Conservation (phyloP, 495 filamentous ascomycete species). For the Parachaetomium inaequale region DNA sequence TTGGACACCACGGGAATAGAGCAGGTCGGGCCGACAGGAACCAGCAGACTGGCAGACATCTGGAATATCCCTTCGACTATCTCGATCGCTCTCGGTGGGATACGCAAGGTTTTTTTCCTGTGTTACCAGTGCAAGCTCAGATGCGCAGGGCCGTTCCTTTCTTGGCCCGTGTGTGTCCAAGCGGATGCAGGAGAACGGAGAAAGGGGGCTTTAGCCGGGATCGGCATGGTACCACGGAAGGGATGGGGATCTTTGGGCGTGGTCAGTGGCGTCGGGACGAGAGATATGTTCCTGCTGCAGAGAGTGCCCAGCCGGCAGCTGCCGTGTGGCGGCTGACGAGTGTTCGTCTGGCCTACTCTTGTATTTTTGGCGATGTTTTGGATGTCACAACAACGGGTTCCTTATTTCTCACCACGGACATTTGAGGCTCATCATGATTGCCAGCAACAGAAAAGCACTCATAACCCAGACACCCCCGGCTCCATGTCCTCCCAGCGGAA, state of each 20-base stretch:
- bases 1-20: background rate
- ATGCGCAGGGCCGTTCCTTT: background rate
- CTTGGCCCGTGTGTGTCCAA: background rate
- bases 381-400: no score
- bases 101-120: background rate
- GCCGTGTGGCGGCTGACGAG: background rate
- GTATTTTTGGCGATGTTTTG: background rate
- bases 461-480: no score
- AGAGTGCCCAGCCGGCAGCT: background rate
- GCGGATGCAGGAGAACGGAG: background rate
- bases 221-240: background rate
- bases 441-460: no score
- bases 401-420: no score
- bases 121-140: background rate
- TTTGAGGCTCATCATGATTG: no score
- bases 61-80: background rate
- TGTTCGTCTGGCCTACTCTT: background rate
- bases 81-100: background rate
- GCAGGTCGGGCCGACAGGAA: slow-evolving; percentile 4
- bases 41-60: background rate
- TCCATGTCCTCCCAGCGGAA: background rate
- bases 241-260: background rate
- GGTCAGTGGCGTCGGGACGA: background rate
- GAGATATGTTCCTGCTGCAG: background rate
- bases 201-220: slow-evolving; percentile 4